Evolutionary conservation across 768 basidiomycete genomes (phyloP), one percentile per base, ranked within the genome.

Genomic region (Mycena latifolia): DNA sequence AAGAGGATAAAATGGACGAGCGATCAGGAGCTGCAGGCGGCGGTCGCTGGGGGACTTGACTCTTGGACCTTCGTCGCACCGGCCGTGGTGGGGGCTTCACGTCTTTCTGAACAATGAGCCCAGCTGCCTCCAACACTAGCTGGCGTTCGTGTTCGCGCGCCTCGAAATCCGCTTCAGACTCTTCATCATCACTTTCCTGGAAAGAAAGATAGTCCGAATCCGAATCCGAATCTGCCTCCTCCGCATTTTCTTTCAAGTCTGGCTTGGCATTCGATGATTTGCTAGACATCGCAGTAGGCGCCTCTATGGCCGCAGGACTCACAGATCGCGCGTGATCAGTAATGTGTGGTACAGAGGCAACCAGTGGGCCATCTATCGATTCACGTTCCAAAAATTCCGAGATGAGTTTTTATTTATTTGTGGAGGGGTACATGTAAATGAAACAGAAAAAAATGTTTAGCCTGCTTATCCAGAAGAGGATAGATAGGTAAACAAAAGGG

Each of bases 51-150:
- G 75, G 43, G 9, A n/a, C 63, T 41, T 59, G 56, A 20, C 31
- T 17, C 14, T 37, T 82, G 28, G 79, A 75, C 55, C 50, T 73
- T 59, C 74, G 67, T 15, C 82, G 77, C 9, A 75, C 73, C 11
- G 78, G 82, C 9, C 76, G 78, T 20, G 82, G 83, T 3, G 84
- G 88, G 1, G 85, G 82, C 46, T 82, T 82, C 18, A 84, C 82
- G 63, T 89, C 87, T 39, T 85, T 78, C 68, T 90, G 89, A 48
- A 97, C 84, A 61, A 94, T 88, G 27, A 98, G 80, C 3, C 96
- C 96, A 0, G 95, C 95, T 0, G 94, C 92, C 73, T 94, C 89
- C 20, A 98, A 80, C 9, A 98, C 94, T n/a, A 91, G 85, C 69
- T 88, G 88, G 22, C 94, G 84, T 74, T 97, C 95, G 20, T 85